Base-by-base conservation (phyloP, 495 filamentous ascomycete species). In the Xylaria sp. region DNA sequence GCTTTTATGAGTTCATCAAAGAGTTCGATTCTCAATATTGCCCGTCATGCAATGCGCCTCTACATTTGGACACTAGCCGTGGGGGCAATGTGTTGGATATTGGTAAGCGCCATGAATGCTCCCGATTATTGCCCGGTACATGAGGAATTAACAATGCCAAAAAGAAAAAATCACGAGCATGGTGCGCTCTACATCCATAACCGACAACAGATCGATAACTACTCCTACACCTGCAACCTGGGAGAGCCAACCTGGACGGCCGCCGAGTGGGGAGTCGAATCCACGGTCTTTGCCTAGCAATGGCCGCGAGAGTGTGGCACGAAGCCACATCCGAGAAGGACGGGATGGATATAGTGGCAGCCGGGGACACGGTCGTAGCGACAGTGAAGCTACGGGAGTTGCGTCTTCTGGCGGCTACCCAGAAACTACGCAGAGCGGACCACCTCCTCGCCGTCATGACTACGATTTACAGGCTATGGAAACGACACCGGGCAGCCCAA, bases 391-490 rank as follows among this genome's bases (percentile, higher is more conserved):
- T 17, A 93, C 93, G 14, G 90, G 89, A 12, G 88, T 91, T 55
- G 90, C 92, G 31, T 93, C 90, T 11, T 93, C 91, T 26, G 89
- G 83, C 67, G 93, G 94, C 29, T 97, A 95, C 75, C 87, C 89
- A 52, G 93, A 95, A 31, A 87, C 88, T 14, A 79, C 81, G 8
- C 84, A 84, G 69, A 88, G 85, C 73, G 86, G 86, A 17, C 85
- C 86, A 24, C 85, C 87, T 24, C 84, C 85, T 48, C 84, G 95
- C 71, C 89, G 94, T 64, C 95, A 98, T 76, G 96, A 98, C 75
- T 98, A 97, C 77, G 96, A 99, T 79, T 89, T 97, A 31, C 95
- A 98, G 76, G 93, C 95, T 15, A 97, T 97, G 94, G 95, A 98
- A 80, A 93, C 93, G 1, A 93, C 90, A 53, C 82, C 97, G 33